Conservation (phyloP, 2,329 filamentous ascomycete genomes). For the Colletotrichum scovillei region DNA sequence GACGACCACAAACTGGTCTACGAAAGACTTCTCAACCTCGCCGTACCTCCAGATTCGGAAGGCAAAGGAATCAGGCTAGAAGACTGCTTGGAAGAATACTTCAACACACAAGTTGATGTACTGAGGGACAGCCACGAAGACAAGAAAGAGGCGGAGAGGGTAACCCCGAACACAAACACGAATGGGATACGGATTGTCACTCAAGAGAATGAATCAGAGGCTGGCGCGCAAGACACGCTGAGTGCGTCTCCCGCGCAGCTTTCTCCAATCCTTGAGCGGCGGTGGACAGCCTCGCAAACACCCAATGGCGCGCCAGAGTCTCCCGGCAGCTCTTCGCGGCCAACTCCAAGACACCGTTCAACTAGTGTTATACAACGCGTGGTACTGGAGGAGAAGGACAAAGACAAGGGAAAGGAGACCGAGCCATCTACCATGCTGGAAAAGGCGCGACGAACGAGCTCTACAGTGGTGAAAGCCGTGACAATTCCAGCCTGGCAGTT, state of each 20-base stretch:
- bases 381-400: slow-evolving; percentile 62
- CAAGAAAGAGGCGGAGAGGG: slow-evolving; percentile 52
- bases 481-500: slow-evolving; percentile 98
- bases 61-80: slow-evolving; percentile 82
- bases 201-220: slow-evolving; percentile 42
- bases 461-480: slow-evolving; percentile 78
- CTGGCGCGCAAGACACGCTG: slow-evolving; percentile 45
- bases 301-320: slow-evolving; percentile 31
- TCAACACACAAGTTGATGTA: slow-evolving; percentile 94
- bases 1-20: slow-evolving; percentile 97
- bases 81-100: slow-evolving; percentile 92
- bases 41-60: slow-evolving; percentile 81
- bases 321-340: slow-evolving; percentile 46
- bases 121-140: slow-evolving; percentile 75
- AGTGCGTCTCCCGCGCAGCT: slow-evolving; percentile 47
- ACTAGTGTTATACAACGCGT: slow-evolving; percentile 72
- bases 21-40: slow-evolving; percentile 89
- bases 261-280: slow-evolving; percentile 40
- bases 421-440: slow-evolving; percentile 55
- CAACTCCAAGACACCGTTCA: slow-evolving; percentile 58
- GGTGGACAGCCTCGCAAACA: slow-evolving; percentile 13
- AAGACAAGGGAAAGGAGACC: slow-evolving; percentile 54
- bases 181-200: slow-evolving; percentile 49
- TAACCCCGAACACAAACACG: slow-evolving; percentile 41
- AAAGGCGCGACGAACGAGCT: slow-evolving; percentile 57